Evolutionary conservation across 768 basidiomycete species (phyloP), one percentile per base, ranked within the genome.

Genomic region (Leccinum rimulosum): DNA sequence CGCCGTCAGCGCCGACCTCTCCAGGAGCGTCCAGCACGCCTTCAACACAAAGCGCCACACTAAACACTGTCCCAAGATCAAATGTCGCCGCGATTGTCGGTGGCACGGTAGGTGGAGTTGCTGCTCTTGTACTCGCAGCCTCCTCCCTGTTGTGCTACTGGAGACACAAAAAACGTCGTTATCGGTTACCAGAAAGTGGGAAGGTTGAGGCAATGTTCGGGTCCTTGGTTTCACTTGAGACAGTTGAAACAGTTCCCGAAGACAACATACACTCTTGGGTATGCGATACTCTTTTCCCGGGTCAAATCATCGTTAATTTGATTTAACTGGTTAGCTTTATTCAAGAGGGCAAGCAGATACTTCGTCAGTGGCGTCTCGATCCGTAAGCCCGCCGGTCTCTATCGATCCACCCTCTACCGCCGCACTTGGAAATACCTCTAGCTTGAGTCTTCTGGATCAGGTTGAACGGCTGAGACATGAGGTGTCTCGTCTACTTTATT

Each of bases 61-160:
- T 36, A 33, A 35, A 3, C 4, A 27, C 45, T 6, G 17, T 47
- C 1, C 25, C 55, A 14, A 7, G 35, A 40, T n/a, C 14, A 33
- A 55, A 55, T 30, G 22, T 28, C 12, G 54, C 58, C 1, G 57
- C 55, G 12, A 61, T 64, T 6, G 33, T 57, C 1, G 66, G 66
- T 19, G 66, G 56, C n/a, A n/a, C 30, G 3, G 30, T 66, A 3
- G 64, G 54, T 2, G 64, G 52, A 0, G 30, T 61, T 14, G 17
- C 33, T 10, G 48, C 47, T 0, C 11, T 68, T 11, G 25, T 15
- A 9, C 10, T 60, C 8, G 30, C n/a, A 19, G 19, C 19, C 15
- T 35, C 6, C 7, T 33, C n/a, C 22, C 17, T 65, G 2, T 9
- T 66, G 1, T 65, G 51, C 14, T 59, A 45, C 52, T 27, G 48